Evolutionary conservation across 1,139 yeast genomes (phyloP).

Genomic region (Blastobotrys arbuscula): DNA sequence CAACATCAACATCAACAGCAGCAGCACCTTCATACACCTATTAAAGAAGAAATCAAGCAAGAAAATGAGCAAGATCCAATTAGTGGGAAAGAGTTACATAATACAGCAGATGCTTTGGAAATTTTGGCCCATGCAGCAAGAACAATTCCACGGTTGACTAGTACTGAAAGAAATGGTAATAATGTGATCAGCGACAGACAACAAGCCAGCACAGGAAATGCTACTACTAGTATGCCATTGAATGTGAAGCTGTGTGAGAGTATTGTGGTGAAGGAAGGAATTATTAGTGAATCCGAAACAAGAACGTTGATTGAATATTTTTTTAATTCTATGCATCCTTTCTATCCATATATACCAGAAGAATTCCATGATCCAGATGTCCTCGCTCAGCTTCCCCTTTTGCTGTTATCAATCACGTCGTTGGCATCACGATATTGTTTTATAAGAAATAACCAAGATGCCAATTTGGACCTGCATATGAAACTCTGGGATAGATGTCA

Average conservation of each 20-base stretch:
- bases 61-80: conserved; percentile 19
- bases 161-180: not conserved
- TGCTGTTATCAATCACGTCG: conserved; percentile 73
- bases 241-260: conserved; percentile 50
- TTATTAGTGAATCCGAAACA: conserved; percentile 65
- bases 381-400: conserved; percentile 71
- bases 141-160: conserved; percentile 24
- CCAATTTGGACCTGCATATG: conserved; percentile 45
- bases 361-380: conserved; percentile 62
- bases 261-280: conserved; percentile 58
- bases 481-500: conserved; percentile 82
- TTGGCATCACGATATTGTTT: conserved; percentile 60
- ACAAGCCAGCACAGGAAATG: not conserved
- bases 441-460: conserved; percentile 1
- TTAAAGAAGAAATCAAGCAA: not conserved
- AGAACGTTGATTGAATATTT: conserved; percentile 56
- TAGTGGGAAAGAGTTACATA: conserved; percentile 35
- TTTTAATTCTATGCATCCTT: conserved; percentile 79
- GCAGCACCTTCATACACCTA: not conserved
- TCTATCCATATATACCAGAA: conserved; percentile 78
- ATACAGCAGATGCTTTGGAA: conserved; percentile 59
- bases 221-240: conserved; percentile 28
- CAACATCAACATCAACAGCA: not conserved
- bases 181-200: no score
- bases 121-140: conserved; percentile 46